Conservation (phyloP, 140 eudicot genomes). For the Anethum foeniculum region DNA sequence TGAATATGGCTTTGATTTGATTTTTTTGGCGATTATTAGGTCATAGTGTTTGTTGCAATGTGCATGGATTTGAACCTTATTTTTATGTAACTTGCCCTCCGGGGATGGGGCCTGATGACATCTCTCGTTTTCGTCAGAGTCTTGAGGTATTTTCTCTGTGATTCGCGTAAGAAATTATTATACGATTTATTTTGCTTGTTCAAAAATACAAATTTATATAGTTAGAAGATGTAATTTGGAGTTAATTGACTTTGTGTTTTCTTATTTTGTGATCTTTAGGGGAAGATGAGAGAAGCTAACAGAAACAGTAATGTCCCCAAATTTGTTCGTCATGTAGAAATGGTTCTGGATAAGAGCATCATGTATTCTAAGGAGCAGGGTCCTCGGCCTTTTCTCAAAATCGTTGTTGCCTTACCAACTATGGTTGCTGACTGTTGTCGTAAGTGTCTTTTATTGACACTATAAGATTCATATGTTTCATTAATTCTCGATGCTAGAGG, state of each 20-base stretch:
- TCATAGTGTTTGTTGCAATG: constrained; percentile 90
- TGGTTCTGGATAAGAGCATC: constrained; percentile 78
- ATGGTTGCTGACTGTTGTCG: constrained; percentile 94
- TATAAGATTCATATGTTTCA: not conserved
- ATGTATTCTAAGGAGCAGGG: constrained; percentile 71
- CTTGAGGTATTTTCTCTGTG: constrained; percentile 59
- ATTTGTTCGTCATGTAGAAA: constrained; percentile 55
- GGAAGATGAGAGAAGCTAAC: constrained; percentile 79
- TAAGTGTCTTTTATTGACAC: constrained; percentile 13
- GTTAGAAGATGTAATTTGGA: not conserved
- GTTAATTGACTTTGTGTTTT: not conserved
- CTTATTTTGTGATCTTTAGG: constrained; percentile 35
- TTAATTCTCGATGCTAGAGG: not conserved
- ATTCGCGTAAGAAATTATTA: not conserved
- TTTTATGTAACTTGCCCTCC: constrained; percentile 80
- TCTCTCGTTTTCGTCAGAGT: constrained; percentile 61
- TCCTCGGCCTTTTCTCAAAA: constrained; percentile 75
- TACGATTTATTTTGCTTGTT: not conserved
- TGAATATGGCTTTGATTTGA: not conserved
- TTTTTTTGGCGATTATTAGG: constrained; percentile 31
- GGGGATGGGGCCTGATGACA: constrained; percentile 94
- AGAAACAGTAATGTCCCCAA: constrained; percentile 57
- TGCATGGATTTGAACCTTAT: constrained; percentile 95
- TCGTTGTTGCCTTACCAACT: constrained; percentile 85
- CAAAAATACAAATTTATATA: not conserved